These are phyloP conservation scores for Hyaloscypha finlandica DNA, from an alignment of 495 filamentous ascomycete species.

Conservation along the genomic window DNA sequence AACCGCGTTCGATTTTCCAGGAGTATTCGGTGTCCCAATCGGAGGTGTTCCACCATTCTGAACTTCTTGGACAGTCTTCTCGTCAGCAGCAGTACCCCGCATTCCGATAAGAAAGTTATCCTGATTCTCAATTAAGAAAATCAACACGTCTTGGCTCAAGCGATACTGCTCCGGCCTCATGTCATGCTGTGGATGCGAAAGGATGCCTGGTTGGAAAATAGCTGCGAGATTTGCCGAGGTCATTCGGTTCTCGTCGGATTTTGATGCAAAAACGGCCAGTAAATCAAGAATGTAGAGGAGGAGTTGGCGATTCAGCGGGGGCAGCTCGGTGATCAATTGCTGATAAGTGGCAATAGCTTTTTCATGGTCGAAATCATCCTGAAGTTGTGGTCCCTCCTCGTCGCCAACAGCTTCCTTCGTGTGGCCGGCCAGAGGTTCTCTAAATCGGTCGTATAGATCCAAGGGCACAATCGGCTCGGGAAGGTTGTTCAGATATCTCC, in stretches of 20 bases:
- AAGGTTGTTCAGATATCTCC: constrained; percentile 91
- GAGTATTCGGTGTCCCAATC: constrained; percentile 45
- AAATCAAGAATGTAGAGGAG: constrained; percentile 96
- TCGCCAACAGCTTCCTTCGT: constrained; percentile 72
- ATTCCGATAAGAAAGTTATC: constrained; percentile 90
- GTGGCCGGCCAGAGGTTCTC: constrained; percentile 78
- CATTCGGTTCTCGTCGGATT: constrained; percentile 97
- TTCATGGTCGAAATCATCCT: constrained; percentile 67
- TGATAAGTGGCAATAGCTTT: constrained; percentile 84
- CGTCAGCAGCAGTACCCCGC: constrained; percentile 87
- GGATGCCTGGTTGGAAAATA: constrained; percentile 95
- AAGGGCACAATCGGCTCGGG: constrained; percentile 95
- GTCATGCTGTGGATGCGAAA: constrained; percentile 91
- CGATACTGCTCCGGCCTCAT: constrained; percentile 94
- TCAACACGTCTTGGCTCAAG: constrained; percentile 93
- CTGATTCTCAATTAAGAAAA: constrained; percentile 97
- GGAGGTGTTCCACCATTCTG: constrained; percentile 68
- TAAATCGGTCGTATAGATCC: constrained; percentile 89
- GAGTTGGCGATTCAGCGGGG: constrained; percentile 90
- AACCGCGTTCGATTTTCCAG: constrained; percentile 47
- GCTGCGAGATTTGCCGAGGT: constrained; percentile 92
- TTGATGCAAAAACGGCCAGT: constrained; percentile 97
- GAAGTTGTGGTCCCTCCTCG: constrained; percentile 52
- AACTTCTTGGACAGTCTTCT: constrained; percentile 82
- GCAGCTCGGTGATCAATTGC: constrained; percentile 85